Percentiles rank a stretch among this genome's conserved stretches.
Conservation (phyloP, 345 rosid species). For the Eutrema heterophyllum region DNA sequence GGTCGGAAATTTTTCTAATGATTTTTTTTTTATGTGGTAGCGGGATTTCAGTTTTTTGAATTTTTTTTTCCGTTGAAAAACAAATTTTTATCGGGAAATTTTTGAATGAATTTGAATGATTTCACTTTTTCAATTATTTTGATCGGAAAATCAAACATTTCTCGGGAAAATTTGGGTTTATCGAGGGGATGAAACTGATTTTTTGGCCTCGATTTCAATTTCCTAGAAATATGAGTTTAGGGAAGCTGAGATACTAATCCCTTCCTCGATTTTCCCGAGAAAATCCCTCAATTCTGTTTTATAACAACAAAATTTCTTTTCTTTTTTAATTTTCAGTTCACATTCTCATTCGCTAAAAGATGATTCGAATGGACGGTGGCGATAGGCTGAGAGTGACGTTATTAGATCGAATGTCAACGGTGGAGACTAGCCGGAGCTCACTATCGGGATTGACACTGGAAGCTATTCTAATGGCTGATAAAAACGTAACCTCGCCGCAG, state of each 20-base stretch:
- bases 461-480: constrained; percentile 32
- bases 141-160: background rate
- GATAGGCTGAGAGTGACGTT: constrained; percentile 28
- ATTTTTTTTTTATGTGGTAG: background rate
- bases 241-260: constrained; percentile 1
- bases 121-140: too few relatives aligned
- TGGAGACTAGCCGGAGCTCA: constrained; percentile 34
- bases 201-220: background rate
- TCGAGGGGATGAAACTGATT: background rate
- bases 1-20: background rate
- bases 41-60: background rate
- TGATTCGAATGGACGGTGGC: constrained; percentile 32
- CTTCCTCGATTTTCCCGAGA: background rate
- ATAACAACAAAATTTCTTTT: background rate
- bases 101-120: too few relatives aligned
- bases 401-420: constrained; percentile 42
- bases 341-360: background rate
- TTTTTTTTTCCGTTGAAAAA: background rate
- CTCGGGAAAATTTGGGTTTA: background rate
- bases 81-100: background rate
- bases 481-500: constrained; percentile 26
- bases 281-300: constrained; percentile 2
- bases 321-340: background rate
- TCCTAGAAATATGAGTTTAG: constrained; percentile 8
- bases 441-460: constrained; percentile 30